Conservation (phyloP, 2,329 filamentous ascomycete genomes). For the Trichoderma sp. region DNA sequence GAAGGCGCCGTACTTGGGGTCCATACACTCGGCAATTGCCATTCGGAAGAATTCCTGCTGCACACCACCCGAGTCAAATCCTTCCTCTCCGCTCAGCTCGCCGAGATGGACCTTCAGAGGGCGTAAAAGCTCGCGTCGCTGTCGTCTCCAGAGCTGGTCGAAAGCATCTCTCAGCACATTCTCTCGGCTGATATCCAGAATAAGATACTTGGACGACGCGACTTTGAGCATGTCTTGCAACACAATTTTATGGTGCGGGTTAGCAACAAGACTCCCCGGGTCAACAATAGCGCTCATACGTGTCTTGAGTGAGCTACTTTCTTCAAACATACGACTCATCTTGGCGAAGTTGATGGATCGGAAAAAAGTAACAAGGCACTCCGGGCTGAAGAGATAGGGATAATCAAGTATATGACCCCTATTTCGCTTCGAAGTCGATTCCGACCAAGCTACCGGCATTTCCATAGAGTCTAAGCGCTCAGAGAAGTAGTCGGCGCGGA, state of each 20-base stretch:
- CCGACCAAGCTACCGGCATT: conserved; percentile 73
- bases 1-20: conserved; percentile 80
- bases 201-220: conserved; percentile 70
- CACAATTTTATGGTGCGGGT: conserved; percentile 62
- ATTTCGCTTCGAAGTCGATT: conserved; percentile 63
- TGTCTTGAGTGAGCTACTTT: conserved; percentile 61
- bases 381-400: conserved; percentile 76
- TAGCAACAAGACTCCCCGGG: conserved; percentile 58
- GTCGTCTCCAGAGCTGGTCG: conserved; percentile 86
- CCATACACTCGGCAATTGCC: conserved; percentile 76
- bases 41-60: conserved; percentile 96
- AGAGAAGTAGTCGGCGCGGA: conserved; percentile 74
- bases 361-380: conserved; percentile 79
- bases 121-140: conserved; percentile 78
- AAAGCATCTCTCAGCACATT: conserved; percentile 74
- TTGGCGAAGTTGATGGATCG: conserved; percentile 82
- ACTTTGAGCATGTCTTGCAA: conserved; percentile 66
- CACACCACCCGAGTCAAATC: conserved; percentile 90
- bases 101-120: conserved; percentile 89
- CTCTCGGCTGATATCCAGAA: conserved; percentile 69
- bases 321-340: conserved; percentile 81
- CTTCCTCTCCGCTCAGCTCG: conserved; percentile 80
- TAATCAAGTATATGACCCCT: conserved; percentile 77
- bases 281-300: conserved; percentile 61
- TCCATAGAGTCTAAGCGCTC: conserved; percentile 75